Evolutionary conservation across 108 stramenopile genomes (phyloP).

Genomic region (Cylindrotheca closterium): DNA sequence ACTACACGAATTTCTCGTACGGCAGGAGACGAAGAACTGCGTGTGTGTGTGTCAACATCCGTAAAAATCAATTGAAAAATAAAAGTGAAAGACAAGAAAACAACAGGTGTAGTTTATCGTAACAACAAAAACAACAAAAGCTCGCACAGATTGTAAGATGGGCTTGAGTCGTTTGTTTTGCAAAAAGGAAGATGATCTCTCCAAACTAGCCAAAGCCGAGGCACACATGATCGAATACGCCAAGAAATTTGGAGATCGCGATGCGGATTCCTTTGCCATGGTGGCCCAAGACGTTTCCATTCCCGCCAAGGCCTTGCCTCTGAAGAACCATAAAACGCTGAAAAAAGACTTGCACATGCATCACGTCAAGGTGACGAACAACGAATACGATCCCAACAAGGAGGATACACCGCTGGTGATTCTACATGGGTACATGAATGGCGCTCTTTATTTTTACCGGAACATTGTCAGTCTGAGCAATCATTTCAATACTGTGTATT

Average conservation of each 20-base stretch:
- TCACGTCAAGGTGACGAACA: too few species aligned
- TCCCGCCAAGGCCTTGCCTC: not conserved
- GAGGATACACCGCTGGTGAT: slow-evolving; percentile 62
- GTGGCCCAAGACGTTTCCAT: not conserved
- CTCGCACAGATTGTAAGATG: too few species aligned
- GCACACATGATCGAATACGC: not conserved
- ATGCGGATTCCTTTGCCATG: not conserved
- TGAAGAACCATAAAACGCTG: not conserved
- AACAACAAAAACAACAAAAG: not conserved
- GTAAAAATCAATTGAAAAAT: too few species aligned
- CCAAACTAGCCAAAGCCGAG: not conserved
- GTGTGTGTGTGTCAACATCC: too few species aligned
- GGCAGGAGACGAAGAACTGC: too few species aligned
- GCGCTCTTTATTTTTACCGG: slow-evolving; percentile 79
- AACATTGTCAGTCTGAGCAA: slow-evolving; percentile 64
- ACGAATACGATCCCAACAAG: too few species aligned
- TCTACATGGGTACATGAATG: slow-evolving; percentile 91
- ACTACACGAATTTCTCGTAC: too few species aligned
- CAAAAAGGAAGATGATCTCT: too few species aligned
- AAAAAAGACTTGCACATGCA: too few species aligned
- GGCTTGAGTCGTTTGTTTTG: too few species aligned
- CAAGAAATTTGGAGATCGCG: not conserved
- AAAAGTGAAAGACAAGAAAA: too few species aligned
- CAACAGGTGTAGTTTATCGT: too few species aligned
- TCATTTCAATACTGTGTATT: slow-evolving; percentile 60